Evolutionary conservation across 768 basidiomycete species (phyloP).

Genomic region (Leccinum subtestaceum): DNA sequence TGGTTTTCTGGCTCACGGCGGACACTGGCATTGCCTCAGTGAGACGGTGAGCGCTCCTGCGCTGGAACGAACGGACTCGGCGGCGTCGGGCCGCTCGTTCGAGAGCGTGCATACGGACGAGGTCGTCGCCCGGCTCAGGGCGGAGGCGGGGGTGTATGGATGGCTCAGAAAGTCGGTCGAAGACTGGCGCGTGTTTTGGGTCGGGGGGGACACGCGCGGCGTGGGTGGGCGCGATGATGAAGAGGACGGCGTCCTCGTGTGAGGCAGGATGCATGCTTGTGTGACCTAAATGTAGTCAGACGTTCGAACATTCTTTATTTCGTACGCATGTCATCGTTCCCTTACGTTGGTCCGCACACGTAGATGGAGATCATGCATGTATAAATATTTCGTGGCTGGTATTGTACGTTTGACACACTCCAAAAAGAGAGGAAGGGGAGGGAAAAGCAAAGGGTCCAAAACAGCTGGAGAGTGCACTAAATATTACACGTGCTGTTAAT

Average conservation of each 20-base stretch:
- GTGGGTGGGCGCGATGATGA: slow-evolving; percentile 26
- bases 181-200: slow-evolving; percentile 83
- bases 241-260: slow-evolving; percentile 32
- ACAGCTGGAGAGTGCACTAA: slow-evolving; percentile 18
- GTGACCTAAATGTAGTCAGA: neutral
- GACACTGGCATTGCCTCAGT: slow-evolving; percentile 42
- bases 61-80: slow-evolving; percentile 45
- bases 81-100: slow-evolving; percentile 44
- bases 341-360: neutral
- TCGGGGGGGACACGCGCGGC: slow-evolving; percentile 53
- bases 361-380: slow-evolving; percentile 9
- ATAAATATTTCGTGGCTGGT: slow-evolving; percentile 21
- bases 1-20: slow-evolving; percentile 44
- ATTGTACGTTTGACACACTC: slow-evolving; percentile 18
- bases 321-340: neutral
- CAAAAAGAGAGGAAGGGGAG: slow-evolving; percentile 6
- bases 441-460: slow-evolving; percentile 16
- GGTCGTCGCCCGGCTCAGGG: slow-evolving; percentile 41
- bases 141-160: slow-evolving; percentile 69
- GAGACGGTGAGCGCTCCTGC: slow-evolving; percentile 23
- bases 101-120: slow-evolving; percentile 56
- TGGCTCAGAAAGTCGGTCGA: slow-evolving; percentile 72
- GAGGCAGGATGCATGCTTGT: neutral
- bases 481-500: slow-evolving; percentile 30
- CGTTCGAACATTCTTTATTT: neutral